phyloP scores from a whole-genome alignment of 805 yeast genomes.

The Ogataea pilisensis region DNA sequence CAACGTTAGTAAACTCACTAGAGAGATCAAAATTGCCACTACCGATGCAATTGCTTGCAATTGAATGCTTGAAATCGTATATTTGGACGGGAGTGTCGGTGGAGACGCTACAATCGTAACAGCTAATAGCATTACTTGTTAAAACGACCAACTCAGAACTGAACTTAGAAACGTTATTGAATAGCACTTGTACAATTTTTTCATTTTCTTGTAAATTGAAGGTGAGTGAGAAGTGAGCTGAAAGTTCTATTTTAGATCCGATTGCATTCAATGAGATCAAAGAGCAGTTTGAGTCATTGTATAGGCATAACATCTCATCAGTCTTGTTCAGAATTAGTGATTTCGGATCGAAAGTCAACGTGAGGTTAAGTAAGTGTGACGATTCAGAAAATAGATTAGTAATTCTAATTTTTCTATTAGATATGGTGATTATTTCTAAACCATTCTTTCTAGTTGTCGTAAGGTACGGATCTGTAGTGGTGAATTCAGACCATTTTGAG shows the following conservation, averaged over 20 bases:
- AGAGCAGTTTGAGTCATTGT: slow-evolving; percentile 15
- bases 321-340: slow-evolving; percentile 18
- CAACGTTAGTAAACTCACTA: slow-evolving; percentile 7
- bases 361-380: slow-evolving; percentile 8
- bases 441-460: slow-evolving; percentile 26
- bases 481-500: slow-evolving; percentile 11
- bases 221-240: slow-evolving; percentile 8
- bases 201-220: slow-evolving; percentile 16
- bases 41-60: neutral
- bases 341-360: slow-evolving; percentile 24
- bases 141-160: slow-evolving; percentile 43
- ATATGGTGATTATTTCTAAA: slow-evolving; percentile 23
- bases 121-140: slow-evolving; percentile 31
- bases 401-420: slow-evolving; percentile 17
- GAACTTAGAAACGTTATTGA: slow-evolving; percentile 42
- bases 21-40: slow-evolving; percentile 21
- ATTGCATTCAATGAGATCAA: slow-evolving; percentile 17
- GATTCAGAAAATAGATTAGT: slow-evolving; percentile 12
- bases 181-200: slow-evolving; percentile 35
- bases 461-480: slow-evolving; percentile 13
- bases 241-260: slow-evolving; percentile 16
- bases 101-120: slow-evolving; percentile 34
- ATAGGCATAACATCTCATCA: slow-evolving; percentile 28
- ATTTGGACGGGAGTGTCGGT: slow-evolving; percentile 7
- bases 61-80: neutral